Evolutionary conservation across 305 asterid species (phyloP).

Genomic region (Caryopteris hybrid): DNA sequence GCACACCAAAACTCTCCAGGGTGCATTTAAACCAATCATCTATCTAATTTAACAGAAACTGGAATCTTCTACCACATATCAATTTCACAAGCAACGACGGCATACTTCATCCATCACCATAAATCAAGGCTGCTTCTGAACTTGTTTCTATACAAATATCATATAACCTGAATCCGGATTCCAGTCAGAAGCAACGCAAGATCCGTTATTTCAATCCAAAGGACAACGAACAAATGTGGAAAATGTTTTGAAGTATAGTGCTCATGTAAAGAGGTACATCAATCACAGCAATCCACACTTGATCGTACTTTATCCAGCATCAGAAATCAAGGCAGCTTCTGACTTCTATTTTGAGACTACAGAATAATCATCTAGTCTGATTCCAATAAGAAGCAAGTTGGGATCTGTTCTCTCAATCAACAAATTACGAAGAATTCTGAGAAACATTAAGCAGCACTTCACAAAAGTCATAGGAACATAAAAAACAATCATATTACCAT

Average conservation of each 20-base stretch:
- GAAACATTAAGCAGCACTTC: neutral
- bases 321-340: slow-evolving; percentile 4
- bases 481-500: slow-evolving; percentile 48
- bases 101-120: neutral
- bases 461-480: neutral
- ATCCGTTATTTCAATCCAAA: neutral
- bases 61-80: slow-evolving; percentile 11
- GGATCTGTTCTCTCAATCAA: slow-evolving; percentile 4
- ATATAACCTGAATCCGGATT: neutral
- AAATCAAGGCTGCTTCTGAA: neutral
- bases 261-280: neutral
- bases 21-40: neutral
- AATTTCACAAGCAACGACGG: neutral
- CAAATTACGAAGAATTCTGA: neutral
- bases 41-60: neutral
- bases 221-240: neutral
- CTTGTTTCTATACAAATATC: neutral
- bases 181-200: neutral
- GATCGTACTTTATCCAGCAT: neutral
- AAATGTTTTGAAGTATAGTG: neutral
- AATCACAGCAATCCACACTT: neutral
- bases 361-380: neutral
- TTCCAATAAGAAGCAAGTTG: neutral
- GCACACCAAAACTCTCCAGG: neutral
- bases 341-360: neutral